These are phyloP conservation scores for Lachnellula arida DNA, from an alignment of 2,329 filamentous ascomycete species.

Conservation along the genomic window DNA sequence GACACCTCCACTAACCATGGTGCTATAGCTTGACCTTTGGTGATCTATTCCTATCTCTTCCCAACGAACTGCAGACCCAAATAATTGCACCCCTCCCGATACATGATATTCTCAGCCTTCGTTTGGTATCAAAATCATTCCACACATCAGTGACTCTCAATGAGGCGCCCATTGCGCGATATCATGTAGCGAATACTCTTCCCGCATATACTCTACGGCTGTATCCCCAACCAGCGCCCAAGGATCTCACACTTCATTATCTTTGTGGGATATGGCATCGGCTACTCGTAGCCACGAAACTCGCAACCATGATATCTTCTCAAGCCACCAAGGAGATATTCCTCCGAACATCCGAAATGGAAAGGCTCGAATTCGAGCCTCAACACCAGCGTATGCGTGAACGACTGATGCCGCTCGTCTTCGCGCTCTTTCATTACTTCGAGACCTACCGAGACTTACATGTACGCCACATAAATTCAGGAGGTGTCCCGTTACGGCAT, in stretches of 20 bases:
- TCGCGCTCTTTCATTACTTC: conserved; percentile 65
- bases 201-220: conserved; percentile 56
- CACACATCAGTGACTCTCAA: conserved; percentile 56
- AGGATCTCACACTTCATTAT: conserved; percentile 52
- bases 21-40: conserved; percentile 43
- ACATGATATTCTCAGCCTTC: conserved; percentile 55
- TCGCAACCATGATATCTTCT: conserved; percentile 57
- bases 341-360: conserved; percentile 49
- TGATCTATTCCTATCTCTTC: conserved; percentile 53
- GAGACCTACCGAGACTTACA: conserved; percentile 59
- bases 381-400: conserved; percentile 61
- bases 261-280: conserved; percentile 63
- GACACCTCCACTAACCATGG: conserved; percentile 8
- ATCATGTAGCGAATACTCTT: conserved; percentile 55
- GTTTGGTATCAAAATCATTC: conserved; percentile 54
- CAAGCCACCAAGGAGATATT: conserved; percentile 65
- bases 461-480: conserved; percentile 49
- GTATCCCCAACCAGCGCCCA: conserved; percentile 48
- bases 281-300: conserved; percentile 58
- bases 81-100: conserved; percentile 57
- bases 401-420: conserved; percentile 57
- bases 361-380: conserved; percentile 53
- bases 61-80: conserved; percentile 59
- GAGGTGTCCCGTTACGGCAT: conserved; percentile 45
- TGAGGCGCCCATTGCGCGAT: conserved; percentile 56